Conservation (phyloP, 106 monocot genomes). For the Dendrobium nobile region DNA sequence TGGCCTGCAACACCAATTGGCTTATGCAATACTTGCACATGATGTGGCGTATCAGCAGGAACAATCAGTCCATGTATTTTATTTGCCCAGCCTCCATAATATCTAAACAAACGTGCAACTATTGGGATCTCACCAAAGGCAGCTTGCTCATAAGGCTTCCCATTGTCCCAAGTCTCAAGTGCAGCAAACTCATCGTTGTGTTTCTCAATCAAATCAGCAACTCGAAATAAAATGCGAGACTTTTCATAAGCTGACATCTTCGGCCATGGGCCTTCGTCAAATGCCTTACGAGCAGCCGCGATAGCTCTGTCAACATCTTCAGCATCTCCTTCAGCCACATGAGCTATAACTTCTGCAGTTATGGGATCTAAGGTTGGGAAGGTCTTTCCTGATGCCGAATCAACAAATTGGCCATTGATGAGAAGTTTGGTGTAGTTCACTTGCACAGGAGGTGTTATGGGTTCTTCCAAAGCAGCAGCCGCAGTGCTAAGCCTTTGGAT, state of each 20-base stretch:
- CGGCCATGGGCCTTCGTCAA: constrained; percentile 97
- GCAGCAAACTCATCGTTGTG: constrained; percentile 87
- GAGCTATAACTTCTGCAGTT: constrained; percentile 83
- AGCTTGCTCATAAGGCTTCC: constrained; percentile 81
- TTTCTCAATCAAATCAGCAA: constrained; percentile 83
- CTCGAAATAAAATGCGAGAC: constrained; percentile 46
- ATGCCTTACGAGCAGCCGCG: constrained; percentile 85
- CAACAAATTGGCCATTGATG: constrained; percentile 79
- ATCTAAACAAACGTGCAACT: constrained; percentile 66
- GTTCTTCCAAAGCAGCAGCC: constrained; percentile 49
- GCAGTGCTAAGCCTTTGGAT: constrained; percentile 45
- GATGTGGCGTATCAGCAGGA: constrained; percentile 80
- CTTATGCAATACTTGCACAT: constrained; percentile 86
- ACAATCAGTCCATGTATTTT: constrained; percentile 89
- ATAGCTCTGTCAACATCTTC: constrained; percentile 82
- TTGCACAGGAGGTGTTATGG: constrained; percentile 67
- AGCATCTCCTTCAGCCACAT: constrained; percentile 87
- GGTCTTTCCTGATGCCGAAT: constrained; percentile 83
- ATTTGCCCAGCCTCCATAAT: constrained; percentile 95
- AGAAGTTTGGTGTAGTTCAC: constrained; percentile 67
- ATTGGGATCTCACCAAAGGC: constrained; percentile 62
- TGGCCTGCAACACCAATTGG: constrained; percentile 86
- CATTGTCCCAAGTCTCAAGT: constrained; percentile 92
- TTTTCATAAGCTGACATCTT: constrained; percentile 92
- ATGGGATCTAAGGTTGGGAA: constrained; percentile 93